Percentiles rank a stretch among this genome's conserved stretches.
phyloP scores from a whole-genome alignment of 1,284 basidiomycete species.

The Ceratobasidium sp. region DNA sequence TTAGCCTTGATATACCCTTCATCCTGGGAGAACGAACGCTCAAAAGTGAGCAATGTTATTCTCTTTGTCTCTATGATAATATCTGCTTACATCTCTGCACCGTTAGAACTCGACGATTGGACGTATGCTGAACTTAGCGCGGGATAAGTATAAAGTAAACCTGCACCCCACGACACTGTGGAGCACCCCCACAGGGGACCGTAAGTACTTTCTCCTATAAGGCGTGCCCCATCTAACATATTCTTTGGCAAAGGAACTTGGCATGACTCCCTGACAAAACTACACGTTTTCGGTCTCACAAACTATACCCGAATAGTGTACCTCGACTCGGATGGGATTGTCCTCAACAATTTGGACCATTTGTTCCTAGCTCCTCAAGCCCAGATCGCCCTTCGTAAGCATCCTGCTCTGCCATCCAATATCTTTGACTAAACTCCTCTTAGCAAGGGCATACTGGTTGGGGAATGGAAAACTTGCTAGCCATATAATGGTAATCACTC shows the following conservation, averaged over 20 bases:
- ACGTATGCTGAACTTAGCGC: background rate
- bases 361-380: conserved; percentile 14
- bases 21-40: background rate
- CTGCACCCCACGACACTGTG: background rate
- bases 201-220: background rate
- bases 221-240: background rate
- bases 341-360: conserved; percentile 21
- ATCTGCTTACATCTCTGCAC: background rate
- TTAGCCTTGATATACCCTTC: conserved; percentile 2
- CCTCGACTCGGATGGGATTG: conserved; percentile 14
- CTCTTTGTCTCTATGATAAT: too few species aligned
- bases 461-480: background rate
- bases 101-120: background rate
- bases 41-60: background rate
- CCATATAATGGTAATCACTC: conserved; percentile 22
- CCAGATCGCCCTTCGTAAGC: conserved; percentile 8
- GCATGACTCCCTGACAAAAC: conserved; percentile 5
- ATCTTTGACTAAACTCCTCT: too few species aligned
- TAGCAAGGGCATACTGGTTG: conserved; percentile 13
- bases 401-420: background rate
- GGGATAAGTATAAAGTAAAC: background rate
- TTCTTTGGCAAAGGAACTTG: background rate
- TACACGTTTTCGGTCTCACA: conserved; percentile 8
- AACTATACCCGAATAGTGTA: conserved; percentile 11
- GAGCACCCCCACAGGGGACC: background rate